Conservation (phyloP, 75 land plant species). For the Pinus taeda region DNA sequence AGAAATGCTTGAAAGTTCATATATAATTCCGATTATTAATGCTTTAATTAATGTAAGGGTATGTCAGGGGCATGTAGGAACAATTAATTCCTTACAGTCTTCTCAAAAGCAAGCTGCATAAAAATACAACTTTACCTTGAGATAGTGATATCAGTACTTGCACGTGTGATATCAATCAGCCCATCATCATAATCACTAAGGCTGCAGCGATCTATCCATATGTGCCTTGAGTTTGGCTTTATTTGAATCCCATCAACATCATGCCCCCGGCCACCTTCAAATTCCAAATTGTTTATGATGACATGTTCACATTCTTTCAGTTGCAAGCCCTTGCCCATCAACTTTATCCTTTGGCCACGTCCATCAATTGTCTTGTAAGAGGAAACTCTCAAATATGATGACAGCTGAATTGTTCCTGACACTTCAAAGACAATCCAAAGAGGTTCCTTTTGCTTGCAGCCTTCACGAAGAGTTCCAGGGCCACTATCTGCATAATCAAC, state of each 20-base stretch:
- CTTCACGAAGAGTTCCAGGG: slow-evolving; percentile 83
- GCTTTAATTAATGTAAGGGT: background rate
- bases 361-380: slow-evolving; percentile 97
- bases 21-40: background rate
- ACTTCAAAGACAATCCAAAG: slow-evolving; percentile 98
- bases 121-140: slow-evolving; percentile 56
- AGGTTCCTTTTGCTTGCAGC: slow-evolving; percentile 74
- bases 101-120: background rate
- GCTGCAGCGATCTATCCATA: slow-evolving; percentile 97
- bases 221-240: slow-evolving; percentile 85
- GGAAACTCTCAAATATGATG: slow-evolving; percentile 62
- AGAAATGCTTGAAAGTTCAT: background rate
- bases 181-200: slow-evolving; percentile 94
- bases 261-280: slow-evolving; percentile 91
- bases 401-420: slow-evolving; percentile 79
- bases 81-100: background rate
- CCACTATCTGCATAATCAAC: slow-evolving; percentile 71
- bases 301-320: slow-evolving; percentile 95
- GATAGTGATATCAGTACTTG: slow-evolving; percentile 88
- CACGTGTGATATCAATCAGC: slow-evolving; percentile 85
- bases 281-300: slow-evolving; percentile 85
- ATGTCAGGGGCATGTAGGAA: background rate
- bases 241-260: slow-evolving; percentile 97
- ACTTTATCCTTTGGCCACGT: slow-evolving; percentile 82
- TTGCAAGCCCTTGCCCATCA: slow-evolving; percentile 87